Evolutionary conservation across 352 stramenopile genomes (phyloP), one percentile per base, ranked within the genome.

Genomic region (Phytophthora parvispora): DNA sequence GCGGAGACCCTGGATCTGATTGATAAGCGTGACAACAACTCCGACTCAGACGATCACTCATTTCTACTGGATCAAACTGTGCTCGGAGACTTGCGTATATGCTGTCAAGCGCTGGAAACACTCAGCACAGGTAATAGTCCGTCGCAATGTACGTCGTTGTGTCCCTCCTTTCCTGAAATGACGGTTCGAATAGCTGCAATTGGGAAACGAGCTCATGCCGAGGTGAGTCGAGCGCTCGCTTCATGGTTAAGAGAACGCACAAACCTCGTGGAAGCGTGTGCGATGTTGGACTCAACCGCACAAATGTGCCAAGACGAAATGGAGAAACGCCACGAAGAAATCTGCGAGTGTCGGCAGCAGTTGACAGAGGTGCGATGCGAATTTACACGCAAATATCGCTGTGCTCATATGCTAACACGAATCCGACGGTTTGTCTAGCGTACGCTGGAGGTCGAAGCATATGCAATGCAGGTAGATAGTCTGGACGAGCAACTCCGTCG

Each of bases 221-320:
- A 79, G 27, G 25, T 81, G 1, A 57, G 64, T 16, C 47, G 18
- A 7, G 38, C 64, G 8, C 32, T 70, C n/a, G 60, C 50, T 8
- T 87, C 81, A 1, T 90, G 81, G 79, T 18, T 51, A n/a, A 64
- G 72, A 2, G 79, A 90, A 27, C 75, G 75, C 5, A 34, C 47
- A 6, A 77, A 86, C 34, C 40, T 88, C 15, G 27, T 76, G 1
- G 61, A 60, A 3, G 67, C 81, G 2, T 76, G 69, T 40, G 28
- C 69, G 13, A 57, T 61, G n/a, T 50, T 90, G 22, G 62, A 89
- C 27, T 55, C 64, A 4, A 78, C 82, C 0, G 65, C 67, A 27
- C 42, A 27, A 18, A 34, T 80, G 31, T 89, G 78, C 20, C 68
- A 77, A 34, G 12, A 69, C 2, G 78, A 83, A 43, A 80, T 87